Percentiles rank a stretch among this genome's conserved stretches.
Conservation (phyloP, 108 stramenopile genomes). For the Discostella stelligeroides region DNA sequence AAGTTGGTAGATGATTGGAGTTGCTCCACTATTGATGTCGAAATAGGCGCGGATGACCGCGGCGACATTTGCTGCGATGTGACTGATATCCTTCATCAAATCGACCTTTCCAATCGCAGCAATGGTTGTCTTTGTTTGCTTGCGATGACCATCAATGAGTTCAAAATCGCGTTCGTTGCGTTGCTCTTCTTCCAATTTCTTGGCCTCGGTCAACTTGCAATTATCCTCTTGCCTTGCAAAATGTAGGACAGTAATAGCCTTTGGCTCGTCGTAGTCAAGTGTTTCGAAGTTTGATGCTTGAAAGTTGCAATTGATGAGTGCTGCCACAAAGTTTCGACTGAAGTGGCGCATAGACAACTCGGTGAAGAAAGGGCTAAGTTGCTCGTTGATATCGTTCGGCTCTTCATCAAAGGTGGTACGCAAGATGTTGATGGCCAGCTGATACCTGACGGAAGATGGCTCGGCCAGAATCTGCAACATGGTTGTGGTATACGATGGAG, state of each 20-base stretch:
- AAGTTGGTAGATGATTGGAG: too few relatives aligned
- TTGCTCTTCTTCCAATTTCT: neutral
- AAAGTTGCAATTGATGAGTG: neutral
- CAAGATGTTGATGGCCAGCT: neutral
- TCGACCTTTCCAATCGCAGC: neutral
- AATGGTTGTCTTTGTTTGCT: too few relatives aligned
- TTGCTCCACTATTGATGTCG: neutral
- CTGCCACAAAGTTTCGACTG: neutral
- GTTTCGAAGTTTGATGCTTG: neutral
- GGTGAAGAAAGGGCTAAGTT: neutral
- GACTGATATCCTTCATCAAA: neutral
- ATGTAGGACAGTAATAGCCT: neutral
- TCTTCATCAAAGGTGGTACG: too few relatives aligned
- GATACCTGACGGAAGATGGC: neutral
- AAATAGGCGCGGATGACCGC: neutral
- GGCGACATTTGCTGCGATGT: neutral
- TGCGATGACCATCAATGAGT: neutral
- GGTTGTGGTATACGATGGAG: neutral
- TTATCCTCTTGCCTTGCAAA: neutral
- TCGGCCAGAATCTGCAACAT: neutral
- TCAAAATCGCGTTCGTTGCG: neutral
- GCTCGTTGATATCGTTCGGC: neutral
- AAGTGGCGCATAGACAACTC: neutral
- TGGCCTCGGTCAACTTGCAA: neutral
- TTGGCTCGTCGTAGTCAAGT: neutral